A percentile compares a stretch with the other conserved stretches of the same genome.
These are phyloP conservation scores for Chrysochromulina parva DNA, from an alignment of 78 protist genomes.

Conservation along the genomic window DNA sequence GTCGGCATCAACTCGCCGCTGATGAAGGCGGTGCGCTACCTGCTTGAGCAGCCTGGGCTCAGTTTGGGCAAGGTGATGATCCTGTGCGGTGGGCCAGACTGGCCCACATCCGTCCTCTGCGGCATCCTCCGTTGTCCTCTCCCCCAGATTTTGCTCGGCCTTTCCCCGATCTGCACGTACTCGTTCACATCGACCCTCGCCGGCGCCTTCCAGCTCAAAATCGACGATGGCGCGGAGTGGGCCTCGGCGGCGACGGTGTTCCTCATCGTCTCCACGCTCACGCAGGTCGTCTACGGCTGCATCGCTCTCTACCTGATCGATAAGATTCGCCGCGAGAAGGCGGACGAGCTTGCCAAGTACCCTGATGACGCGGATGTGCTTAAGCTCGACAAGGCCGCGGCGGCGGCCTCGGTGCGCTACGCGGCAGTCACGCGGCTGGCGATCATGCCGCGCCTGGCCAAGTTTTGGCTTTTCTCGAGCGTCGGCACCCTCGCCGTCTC, in stretches of 20 bases:
- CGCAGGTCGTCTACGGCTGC: too few relatives aligned
- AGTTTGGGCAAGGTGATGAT: not conserved
- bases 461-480: too few relatives aligned
- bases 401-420: not conserved
- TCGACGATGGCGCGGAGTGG: not conserved
- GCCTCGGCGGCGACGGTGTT: not conserved
- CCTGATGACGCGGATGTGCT: too few relatives aligned
- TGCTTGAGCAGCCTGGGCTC: not conserved
- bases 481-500: too few relatives aligned
- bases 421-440: too few relatives aligned
- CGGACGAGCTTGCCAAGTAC: too few relatives aligned
- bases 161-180: not conserved
- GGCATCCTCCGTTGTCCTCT: not conserved
- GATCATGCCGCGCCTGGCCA: too few relatives aligned
- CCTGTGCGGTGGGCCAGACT: slow-evolving; percentile 29
- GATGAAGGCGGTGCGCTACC: not conserved
- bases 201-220: not conserved
- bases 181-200: not conserved
- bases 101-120: not conserved
- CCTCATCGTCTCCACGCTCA: too few relatives aligned
- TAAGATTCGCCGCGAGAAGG: too few relatives aligned
- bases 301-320: too few relatives aligned
- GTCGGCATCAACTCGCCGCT: not conserved
- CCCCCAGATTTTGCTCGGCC: not conserved
- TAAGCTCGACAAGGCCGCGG: too few relatives aligned